Conservation (phyloP, 371 early-diverging fungal species). For the Lichtheimia corymbifera region DNA sequence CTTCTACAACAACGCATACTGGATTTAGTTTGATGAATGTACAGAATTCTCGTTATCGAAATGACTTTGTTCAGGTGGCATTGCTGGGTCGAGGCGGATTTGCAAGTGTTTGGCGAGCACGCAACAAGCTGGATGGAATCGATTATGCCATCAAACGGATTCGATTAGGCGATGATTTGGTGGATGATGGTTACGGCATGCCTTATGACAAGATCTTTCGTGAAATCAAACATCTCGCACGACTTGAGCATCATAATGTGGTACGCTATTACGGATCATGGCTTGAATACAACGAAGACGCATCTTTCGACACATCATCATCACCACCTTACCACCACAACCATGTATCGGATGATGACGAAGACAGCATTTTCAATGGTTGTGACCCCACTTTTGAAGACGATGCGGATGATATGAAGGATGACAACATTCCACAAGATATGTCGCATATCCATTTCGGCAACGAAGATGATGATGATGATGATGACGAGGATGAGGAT, state of each 20-base stretch:
- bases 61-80: conserved; percentile 81
- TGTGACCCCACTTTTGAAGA: conserved; percentile 24
- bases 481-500: neutral
- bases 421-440: conserved; percentile 4
- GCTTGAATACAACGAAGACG: conserved; percentile 69
- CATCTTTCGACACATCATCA: neutral
- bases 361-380: conserved; percentile 14
- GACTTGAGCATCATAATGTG: conserved; percentile 87
- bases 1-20: neutral
- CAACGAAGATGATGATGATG: neutral
- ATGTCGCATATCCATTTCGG: conserved; percentile 12
- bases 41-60: conserved; percentile 73
- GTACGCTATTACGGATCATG: conserved; percentile 92
- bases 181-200: conserved; percentile 31
- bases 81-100: conserved; percentile 93
- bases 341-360: conserved; percentile 7
- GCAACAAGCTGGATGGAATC: conserved; percentile 79
- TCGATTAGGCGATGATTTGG: conserved; percentile 48
- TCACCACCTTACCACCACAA: conserved; percentile 18
- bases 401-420: conserved; percentile 12
- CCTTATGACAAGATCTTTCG: conserved; percentile 81
- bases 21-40: conserved; percentile 38
- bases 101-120: conserved; percentile 79
- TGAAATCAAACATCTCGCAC: conserved; percentile 89
- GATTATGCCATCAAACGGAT: conserved; percentile 92